Base-by-base conservation (phyloP, 108 stramenopile species). In the Epipyxis sp. region DNA sequence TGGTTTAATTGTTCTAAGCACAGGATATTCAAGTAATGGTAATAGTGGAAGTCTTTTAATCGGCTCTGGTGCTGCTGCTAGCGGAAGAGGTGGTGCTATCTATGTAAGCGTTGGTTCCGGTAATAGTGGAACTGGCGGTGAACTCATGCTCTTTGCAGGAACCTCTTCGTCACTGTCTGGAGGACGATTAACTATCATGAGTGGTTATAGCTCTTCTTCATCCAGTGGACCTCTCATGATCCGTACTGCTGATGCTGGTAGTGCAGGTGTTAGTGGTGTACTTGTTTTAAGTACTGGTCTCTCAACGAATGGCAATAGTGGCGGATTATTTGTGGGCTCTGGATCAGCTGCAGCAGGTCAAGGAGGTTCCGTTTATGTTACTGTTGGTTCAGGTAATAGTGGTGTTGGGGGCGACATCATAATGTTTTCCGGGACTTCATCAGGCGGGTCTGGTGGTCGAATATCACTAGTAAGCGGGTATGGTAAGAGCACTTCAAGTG, bases 11-110 rank as follows among this genome's bases (percentile, higher is more conserved):
- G 78, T 78, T 1, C 40, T 78, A 25, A 69, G 65, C 69, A 46
- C 78, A 1, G 78, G 78, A 6, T 41, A 37, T 30, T 59, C 78
- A 25, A 69, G 1, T 1, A 35, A 29, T 0, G 78, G 78, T 39
- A 78, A 78, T 65, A 69, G 29, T 62, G 78, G 78, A 0, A 1
- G 65, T 61, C 0, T 78, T 1, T 59, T 13, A 6, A 13, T 78
- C 10, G 78, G 78, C 0, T n/a, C 20, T 0, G 78, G 78, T 1
- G 40, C 54, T 0, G 78, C 69, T 32, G 50, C 78, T 3, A 35
- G 30, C 1, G 78, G 78, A 20, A n/a, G 65, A 0, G 78, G 54
- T 0, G 78, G 78, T 0, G 1, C 1, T 0, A 39, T 78, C 40
- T 1, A 20, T 20, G 40, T 78, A 1, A 69, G 25, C 25, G 78